These are phyloP conservation scores for Purpureocillium lavendulum DNA, from an alignment of 2,329 filamentous ascomycete genomes.

Conservation along the genomic window DNA sequence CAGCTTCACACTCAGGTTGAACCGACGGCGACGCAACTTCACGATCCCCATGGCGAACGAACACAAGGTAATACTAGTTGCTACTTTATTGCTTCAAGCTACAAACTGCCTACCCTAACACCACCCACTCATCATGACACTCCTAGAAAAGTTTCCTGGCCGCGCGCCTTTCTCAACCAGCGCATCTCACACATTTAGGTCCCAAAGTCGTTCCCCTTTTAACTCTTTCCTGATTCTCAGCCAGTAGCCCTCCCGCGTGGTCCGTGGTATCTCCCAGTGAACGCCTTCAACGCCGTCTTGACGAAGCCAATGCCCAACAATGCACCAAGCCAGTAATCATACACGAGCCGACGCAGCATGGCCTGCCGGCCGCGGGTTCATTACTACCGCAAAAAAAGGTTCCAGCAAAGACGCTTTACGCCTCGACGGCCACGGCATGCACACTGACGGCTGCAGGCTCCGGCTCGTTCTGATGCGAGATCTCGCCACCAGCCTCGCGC, in stretches of 20 bases:
- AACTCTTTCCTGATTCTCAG: conserved; percentile 12
- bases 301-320: conserved; percentile 21
- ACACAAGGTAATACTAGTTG: too few species aligned
- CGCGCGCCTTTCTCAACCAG: neutral
- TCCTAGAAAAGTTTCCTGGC: neutral
- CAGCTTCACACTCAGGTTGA: too few species aligned
- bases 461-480: conserved; percentile 40
- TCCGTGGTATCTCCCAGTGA: conserved; percentile 28
- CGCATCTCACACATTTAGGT: too few species aligned
- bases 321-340: conserved; percentile 24
- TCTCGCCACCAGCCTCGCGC: conserved; percentile 56
- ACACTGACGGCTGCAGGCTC: conserved; percentile 23
- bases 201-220: conserved; percentile 9
- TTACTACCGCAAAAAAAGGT: neutral
- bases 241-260: conserved; percentile 13
- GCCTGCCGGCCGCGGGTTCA: too few species aligned
- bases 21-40: too few species aligned
- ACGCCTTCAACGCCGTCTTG: conserved; percentile 27
- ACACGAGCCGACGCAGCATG: conserved; percentile 16
- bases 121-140: neutral
- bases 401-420: conserved; percentile 15
- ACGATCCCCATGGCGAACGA: too few species aligned
- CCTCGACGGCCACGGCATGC: conserved; percentile 28
- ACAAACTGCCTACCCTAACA: too few species aligned
- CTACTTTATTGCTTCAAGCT: too few species aligned